A percentile compares a stretch with the other conserved stretches of the same genome.
Conservation (phyloP, 169 alveolate genomes). For the Cyclospora cayetanensis region DNA sequence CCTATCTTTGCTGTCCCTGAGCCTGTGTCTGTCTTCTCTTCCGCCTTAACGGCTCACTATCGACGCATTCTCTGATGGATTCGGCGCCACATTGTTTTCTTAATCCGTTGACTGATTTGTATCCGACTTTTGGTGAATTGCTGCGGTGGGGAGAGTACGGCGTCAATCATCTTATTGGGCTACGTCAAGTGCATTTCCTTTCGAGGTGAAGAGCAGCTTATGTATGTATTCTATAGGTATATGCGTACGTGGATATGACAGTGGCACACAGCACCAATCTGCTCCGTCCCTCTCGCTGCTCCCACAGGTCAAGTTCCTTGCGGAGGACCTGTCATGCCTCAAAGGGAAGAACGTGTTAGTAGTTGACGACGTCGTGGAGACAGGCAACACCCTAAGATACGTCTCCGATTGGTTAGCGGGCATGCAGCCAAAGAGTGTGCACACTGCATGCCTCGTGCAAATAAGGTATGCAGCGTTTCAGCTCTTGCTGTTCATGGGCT, state of each 20-base stretch:
- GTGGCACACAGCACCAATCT: slow-evolving; percentile 72
- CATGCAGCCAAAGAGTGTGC: background rate
- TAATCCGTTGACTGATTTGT: too few relatives aligned
- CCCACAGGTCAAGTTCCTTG: slow-evolving; percentile 34
- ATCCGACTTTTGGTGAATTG: too few relatives aligned
- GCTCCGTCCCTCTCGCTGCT: background rate
- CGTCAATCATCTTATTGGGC: too few relatives aligned
- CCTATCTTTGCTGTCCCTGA: too few relatives aligned
- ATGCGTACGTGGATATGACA: slow-evolving; percentile 74
- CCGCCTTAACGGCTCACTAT: too few relatives aligned
- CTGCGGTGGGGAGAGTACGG: too few relatives aligned
- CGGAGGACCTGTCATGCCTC: slow-evolving; percentile 77
- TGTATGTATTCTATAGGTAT: background rate
- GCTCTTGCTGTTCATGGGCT: too few relatives aligned
- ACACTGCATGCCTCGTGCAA: background rate
- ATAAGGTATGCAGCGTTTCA: background rate
- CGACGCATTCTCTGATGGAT: too few relatives aligned
- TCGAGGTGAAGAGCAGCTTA: background rate
- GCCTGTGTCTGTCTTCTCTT: too few relatives aligned
- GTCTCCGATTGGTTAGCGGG: slow-evolving; percentile 75
- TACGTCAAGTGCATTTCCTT: too few relatives aligned
- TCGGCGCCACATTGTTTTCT: too few relatives aligned
- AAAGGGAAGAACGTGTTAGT: slow-evolving; percentile 78
- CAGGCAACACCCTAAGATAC: slow-evolving; percentile 73
- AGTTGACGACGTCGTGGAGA: slow-evolving; percentile 83